A percentile compares a stretch with the other conserved stretches of the same genome.
Conservation (phyloP, 2,329 filamentous ascomycete genomes). For the Diaporthe sp. region DNA sequence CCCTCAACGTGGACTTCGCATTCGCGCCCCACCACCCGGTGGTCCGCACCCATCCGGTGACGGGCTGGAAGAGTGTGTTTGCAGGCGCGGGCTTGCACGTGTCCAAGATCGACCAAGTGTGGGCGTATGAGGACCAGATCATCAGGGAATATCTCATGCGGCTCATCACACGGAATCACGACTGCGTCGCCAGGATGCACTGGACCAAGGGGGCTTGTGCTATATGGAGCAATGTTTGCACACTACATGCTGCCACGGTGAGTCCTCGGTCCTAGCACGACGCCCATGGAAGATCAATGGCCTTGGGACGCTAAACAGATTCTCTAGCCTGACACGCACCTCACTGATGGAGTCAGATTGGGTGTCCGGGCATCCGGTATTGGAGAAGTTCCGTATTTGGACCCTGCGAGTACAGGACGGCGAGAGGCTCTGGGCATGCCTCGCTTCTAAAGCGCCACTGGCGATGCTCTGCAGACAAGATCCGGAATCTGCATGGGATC, state of each 20-base stretch:
- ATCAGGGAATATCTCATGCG: conserved; percentile 52
- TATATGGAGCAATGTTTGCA: conserved; percentile 56
- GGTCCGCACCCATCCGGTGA: conserved; percentile 70
- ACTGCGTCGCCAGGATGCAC: conserved; percentile 55
- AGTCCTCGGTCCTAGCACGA: conserved; percentile 37
- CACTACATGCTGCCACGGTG: conserved; percentile 51
- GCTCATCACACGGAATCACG: conserved; percentile 55
- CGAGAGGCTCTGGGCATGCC: conserved; percentile 19
- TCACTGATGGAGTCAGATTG: conserved; percentile 2
- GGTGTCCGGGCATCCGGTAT: conserved; percentile 15
- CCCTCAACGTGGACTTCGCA: conserved; percentile 63
- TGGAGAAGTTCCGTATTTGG: conserved; percentile 21
- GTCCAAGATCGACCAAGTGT: conserved; percentile 63
- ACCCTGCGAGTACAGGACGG: conserved; percentile 23
- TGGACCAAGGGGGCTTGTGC: conserved; percentile 56
- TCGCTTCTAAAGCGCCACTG: neutral
- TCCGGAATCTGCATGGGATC: too few species aligned
- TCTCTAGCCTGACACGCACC: conserved; percentile 4
- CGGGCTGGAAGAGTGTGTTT: conserved; percentile 70
- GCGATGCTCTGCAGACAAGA: neutral
- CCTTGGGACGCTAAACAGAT: neutral
- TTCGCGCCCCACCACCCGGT: conserved; percentile 68
- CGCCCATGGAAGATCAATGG: too few species aligned
- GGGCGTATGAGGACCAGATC: conserved; percentile 57
- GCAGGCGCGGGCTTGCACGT: conserved; percentile 64